These are phyloP conservation scores for Suillus spraguei DNA, from an alignment of 768 basidiomycete genomes.

Conservation along the genomic window DNA sequence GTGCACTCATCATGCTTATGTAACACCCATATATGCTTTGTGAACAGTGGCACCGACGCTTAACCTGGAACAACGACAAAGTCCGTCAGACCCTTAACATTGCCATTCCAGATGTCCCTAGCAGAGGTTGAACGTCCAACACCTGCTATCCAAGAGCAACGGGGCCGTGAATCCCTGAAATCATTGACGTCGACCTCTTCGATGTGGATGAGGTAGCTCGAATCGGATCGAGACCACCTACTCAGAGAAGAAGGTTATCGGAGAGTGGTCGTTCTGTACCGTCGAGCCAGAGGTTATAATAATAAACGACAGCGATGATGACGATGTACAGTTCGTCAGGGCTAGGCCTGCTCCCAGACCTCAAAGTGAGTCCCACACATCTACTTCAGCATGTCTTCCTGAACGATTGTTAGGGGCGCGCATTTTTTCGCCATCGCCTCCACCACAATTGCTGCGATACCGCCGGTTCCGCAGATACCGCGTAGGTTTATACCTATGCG, in stretches of 20 bases:
- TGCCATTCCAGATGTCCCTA: constrained; percentile 23
- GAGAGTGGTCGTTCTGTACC: constrained; percentile 24
- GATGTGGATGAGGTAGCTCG: constrained; percentile 37
- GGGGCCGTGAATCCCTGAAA: constrained; percentile 25
- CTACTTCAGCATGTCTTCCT: not conserved
- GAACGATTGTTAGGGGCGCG: constrained; percentile 24
- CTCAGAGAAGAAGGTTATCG: constrained; percentile 28
- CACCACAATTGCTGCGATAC: constrained; percentile 41
- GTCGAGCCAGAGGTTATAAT: constrained; percentile 32
- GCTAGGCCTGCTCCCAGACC: constrained; percentile 22
- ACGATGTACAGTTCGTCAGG: constrained; percentile 33
- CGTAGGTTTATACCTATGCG: constrained; percentile 42
- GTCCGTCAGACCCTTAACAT: constrained; percentile 10
- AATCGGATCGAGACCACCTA: constrained; percentile 25
- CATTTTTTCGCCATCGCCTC: constrained; percentile 53
- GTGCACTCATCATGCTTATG: constrained; percentile 29
- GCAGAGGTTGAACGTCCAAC: constrained; percentile 16
- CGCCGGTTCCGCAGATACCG: constrained; percentile 59
- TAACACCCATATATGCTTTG: constrained; percentile 21
- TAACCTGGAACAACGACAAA: constrained; percentile 23
- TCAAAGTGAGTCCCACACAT: constrained; percentile 19
- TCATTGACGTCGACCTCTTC: constrained; percentile 49
- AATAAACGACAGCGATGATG: constrained; percentile 45
- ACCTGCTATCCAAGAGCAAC: constrained; percentile 17
- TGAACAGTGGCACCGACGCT: not conserved